Conservation (phyloP, 2,329 filamentous ascomycete genomes). For the Tolypocladium tropicale region DNA sequence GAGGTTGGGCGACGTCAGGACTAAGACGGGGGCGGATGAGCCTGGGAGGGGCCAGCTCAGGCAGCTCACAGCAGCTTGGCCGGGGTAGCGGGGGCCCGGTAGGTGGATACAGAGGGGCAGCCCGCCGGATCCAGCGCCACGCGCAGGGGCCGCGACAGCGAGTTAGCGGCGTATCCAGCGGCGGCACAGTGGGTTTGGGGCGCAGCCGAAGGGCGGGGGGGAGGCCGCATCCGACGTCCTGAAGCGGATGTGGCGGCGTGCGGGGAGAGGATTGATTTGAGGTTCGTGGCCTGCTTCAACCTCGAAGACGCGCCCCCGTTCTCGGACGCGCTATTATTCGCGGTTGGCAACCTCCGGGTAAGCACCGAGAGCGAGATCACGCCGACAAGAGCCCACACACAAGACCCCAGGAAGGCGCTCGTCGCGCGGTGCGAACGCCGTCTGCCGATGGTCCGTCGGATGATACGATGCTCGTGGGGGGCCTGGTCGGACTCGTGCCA, state of each 20-base stretch:
- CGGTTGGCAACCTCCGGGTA: too few species aligned
- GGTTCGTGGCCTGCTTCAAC: neutral
- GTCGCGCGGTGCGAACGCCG: neutral
- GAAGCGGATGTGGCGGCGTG: neutral
- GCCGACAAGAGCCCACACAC: too few species aligned
- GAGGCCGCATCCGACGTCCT: neutral
- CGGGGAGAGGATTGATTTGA: neutral
- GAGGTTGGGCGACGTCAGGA: neutral
- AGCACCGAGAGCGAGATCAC: neutral
- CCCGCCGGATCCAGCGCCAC: neutral
- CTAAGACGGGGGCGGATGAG: neutral
- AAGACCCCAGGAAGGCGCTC: too few species aligned
- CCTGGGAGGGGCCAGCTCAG: neutral
- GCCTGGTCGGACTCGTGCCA: neutral
- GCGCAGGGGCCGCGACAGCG: neutral
- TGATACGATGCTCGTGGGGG: neutral
- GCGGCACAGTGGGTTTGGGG: neutral
- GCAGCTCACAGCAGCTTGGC: neutral
- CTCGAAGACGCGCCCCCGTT: constrained; percentile 2
- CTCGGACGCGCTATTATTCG: neutral
- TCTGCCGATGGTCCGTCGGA: neutral
- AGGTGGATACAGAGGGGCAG: neutral
- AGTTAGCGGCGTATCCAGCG: neutral
- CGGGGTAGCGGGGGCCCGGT: neutral
- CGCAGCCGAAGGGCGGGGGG: neutral